Evolutionary conservation across 345 rosid genomes (phyloP).

Genomic region (Brassica incana): DNA sequence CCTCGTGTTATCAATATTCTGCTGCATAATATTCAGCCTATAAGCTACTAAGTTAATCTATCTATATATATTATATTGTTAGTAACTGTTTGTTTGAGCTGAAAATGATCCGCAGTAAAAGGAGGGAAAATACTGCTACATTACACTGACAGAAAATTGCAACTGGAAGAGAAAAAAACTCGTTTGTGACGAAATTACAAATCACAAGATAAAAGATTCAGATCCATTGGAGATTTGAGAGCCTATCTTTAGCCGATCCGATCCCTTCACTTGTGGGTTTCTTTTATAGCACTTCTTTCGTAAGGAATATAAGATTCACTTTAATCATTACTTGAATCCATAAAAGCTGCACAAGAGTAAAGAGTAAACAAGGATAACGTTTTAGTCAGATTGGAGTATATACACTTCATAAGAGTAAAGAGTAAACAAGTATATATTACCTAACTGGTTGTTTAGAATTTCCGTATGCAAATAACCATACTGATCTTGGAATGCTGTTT

Average conservation of each 20-base stretch:
- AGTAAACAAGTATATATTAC: slow-evolving; percentile 20
- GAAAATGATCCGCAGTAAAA: background rate
- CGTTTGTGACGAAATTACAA: background rate
- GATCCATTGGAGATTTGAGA: slow-evolving; percentile 8
- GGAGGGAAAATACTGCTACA: background rate
- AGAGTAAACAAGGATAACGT: slow-evolving; percentile 19
- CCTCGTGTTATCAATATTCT: background rate
- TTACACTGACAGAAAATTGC: background rate
- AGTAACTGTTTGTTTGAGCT: background rate
- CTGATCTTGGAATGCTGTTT: slow-evolving; percentile 29
- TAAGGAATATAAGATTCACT: slow-evolving; percentile 4
- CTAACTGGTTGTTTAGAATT: slow-evolving; percentile 16
- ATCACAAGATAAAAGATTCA: background rate
- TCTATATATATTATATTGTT: background rate
- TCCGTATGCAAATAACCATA: slow-evolving; percentile 33
- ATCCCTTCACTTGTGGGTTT: background rate
- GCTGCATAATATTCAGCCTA: background rate
- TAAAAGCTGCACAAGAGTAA: slow-evolving; percentile 6
- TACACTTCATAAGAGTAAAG: slow-evolving; percentile 1
- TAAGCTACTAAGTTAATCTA: background rate
- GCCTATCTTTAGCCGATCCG: background rate
- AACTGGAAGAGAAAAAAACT: background rate
- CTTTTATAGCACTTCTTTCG: slow-evolving; percentile 6
- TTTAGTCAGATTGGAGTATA: slow-evolving; percentile 8
- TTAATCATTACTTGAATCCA: slow-evolving; percentile 18